These are phyloP conservation scores for Syncephalis plumigaleata DNA, from an alignment of 371 early-diverging fungal species.

Conservation along the genomic window DNA sequence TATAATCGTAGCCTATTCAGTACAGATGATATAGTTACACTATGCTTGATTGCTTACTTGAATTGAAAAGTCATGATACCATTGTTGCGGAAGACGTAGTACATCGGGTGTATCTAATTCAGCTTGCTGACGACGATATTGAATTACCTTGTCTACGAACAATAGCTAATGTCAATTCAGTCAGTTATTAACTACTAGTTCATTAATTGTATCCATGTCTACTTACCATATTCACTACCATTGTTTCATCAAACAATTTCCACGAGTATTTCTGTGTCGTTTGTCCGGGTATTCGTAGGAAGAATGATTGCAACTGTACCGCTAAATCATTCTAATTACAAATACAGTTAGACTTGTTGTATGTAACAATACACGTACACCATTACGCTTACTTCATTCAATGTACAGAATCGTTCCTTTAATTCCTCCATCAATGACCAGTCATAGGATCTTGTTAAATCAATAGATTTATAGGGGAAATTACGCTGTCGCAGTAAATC, in stretches of 20 bases:
- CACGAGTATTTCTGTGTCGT: conserved; percentile 54
- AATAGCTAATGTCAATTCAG: no score
- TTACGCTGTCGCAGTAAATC: conserved; percentile 37
- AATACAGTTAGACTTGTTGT: background rate
- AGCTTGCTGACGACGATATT: no score
- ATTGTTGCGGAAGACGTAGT: no score
- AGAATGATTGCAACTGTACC: conserved; percentile 63
- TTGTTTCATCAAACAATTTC: conserved; percentile 75
- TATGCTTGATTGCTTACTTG: no score
- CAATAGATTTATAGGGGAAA: conserved; percentile 58
- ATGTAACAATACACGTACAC: no score
- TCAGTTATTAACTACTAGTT: no score
- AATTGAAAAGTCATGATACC: no score
- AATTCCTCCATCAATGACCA: conserved; percentile 51
- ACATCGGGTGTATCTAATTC: no score
- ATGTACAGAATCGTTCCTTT: conserved; percentile 64
- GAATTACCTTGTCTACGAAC: no score
- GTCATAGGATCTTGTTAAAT: conserved; percentile 39
- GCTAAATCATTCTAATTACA: conserved; percentile 41
- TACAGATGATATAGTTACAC: no score
- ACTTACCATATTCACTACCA: conserved; percentile 53
- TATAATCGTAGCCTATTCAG: no score
- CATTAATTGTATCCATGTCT: background rate
- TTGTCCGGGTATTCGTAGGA: conserved; percentile 49
- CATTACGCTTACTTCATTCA: conserved; percentile 32